phyloP scores from a whole-genome alignment of 176 grass and related monocot species.

The Tillandsia fasciculata region DNA sequence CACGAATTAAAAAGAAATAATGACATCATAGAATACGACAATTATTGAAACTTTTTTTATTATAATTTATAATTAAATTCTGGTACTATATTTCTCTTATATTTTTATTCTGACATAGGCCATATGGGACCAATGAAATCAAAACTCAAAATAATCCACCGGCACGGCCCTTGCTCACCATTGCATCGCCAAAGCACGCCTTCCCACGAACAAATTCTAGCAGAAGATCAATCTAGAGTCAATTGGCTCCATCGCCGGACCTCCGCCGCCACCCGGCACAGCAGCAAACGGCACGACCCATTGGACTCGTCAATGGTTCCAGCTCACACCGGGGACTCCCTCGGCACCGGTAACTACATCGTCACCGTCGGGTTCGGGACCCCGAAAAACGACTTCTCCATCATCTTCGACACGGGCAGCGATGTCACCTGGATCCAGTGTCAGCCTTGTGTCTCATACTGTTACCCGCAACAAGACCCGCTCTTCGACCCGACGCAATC shows the following conservation, averaged over 20 bases:
- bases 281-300: background rate
- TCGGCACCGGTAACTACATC: constrained; percentile 57
- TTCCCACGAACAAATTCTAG: constrained; percentile 45
- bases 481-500: constrained; percentile 50
- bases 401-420: constrained; percentile 86
- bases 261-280: constrained; percentile 7
- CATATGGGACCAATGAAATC: background rate
- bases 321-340: constrained; percentile 11
- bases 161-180: constrained; percentile 63
- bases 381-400: constrained; percentile 29
- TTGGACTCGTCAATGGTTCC: constrained; percentile 29
- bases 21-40: no score
- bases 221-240: constrained; percentile 48
- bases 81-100: no score
- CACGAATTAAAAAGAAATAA: no score
- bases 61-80: no score
- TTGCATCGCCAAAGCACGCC: constrained; percentile 13
- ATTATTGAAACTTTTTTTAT: no score
- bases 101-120: background rate
- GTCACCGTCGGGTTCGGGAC: constrained; percentile 58
- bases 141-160: constrained; percentile 41
- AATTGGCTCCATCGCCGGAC: constrained; percentile 37
- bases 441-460: constrained; percentile 37
- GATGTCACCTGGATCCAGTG: constrained; percentile 93
- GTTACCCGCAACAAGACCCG: constrained; percentile 44